Evolutionary conservation across 78 protist species (phyloP), one percentile per base, ranked within the genome.

Genomic region (slime mould (Dictyostelium discoideum)): DNA sequence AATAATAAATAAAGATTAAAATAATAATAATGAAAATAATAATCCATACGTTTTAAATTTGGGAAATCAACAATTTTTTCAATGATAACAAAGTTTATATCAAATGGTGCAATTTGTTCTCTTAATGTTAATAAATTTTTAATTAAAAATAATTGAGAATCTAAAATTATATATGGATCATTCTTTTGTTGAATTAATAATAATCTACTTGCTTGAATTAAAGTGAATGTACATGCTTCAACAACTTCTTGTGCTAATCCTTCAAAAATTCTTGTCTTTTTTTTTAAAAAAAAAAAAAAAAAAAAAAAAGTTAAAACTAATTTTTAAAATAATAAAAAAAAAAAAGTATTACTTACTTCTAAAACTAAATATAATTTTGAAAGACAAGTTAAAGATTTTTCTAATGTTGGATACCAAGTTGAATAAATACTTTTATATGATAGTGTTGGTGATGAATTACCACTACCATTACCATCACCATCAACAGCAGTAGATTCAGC

Each of bases 101-200:
- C 96, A 60, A 93, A 93, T 57, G 96, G 96, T 48, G 96, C 89
- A 29, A 93, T 93, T 76, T 93, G 96, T 86, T 93, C 96, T n/a
- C 96, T 22, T 4, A 93, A 65, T 8, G 85, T 86, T 13, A 93
- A 76, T 60, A 93, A 74, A 46, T 93, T 73, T 93, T 93, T 93
- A 63, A 93, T 93, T 39, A 86, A 67, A 46, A 93, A 93, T n/a
- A 93, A 63, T 81, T 93, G 92, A 7, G 94, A 86, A 79, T 93
- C 96, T 39, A 86, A 37, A 39, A 87, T 82, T 22, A 72, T 76
- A 67, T 32, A 39, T 81, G 92, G 87, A 10, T 84, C 80, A 44
- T 80, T 65, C 73, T 92, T 50, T 37, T 54, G 73, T 37, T 42
- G 54, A 48, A 93, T 93, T 60, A 60, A 60, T 5, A 92, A 9